These are phyloP conservation scores for Pulveroboletus sp. DNA, from an alignment of 768 basidiomycete genomes.

Conservation along the genomic window DNA sequence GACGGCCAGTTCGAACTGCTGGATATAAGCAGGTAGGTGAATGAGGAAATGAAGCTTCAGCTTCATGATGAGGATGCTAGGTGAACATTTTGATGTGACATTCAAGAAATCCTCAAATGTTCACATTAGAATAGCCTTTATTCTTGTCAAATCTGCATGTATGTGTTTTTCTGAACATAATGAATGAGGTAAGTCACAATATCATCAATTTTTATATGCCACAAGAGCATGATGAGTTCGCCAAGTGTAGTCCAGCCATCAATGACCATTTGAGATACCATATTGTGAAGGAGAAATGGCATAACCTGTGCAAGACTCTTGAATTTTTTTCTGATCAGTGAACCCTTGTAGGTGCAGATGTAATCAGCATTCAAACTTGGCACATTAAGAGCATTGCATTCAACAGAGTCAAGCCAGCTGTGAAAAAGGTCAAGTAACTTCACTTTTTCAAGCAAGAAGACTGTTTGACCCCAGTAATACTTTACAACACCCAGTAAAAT, in stretches of 20 bases:
- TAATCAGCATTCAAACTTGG: slow-evolving; percentile 33
- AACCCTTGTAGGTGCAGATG: slow-evolving; percentile 27
- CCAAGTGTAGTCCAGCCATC: slow-evolving; percentile 32
- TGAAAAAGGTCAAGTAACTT: too few species aligned
- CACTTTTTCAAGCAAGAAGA: too few species aligned
- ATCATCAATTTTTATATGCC: slow-evolving; percentile 40
- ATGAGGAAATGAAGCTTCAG: slow-evolving; percentile 32
- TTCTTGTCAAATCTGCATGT: background rate
- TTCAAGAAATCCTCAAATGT: slow-evolving; percentile 26
- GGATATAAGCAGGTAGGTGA: slow-evolving; percentile 26
- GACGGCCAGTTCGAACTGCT: slow-evolving; percentile 27
- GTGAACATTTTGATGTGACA: slow-evolving; percentile 20
- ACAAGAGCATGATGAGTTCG: slow-evolving; percentile 35
- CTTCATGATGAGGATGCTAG: slow-evolving; percentile 25
- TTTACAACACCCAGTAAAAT: too few species aligned
- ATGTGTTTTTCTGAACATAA: background rate
- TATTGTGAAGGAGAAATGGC: slow-evolving; percentile 29
- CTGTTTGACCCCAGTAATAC: too few species aligned
- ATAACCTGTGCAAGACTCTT: slow-evolving; percentile 31
- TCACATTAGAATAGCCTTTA: slow-evolving; percentile 2
- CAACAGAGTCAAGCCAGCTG: too few species aligned
- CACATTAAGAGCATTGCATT: too few species aligned
- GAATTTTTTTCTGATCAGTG: slow-evolving; percentile 34
- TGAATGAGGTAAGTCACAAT: slow-evolving; percentile 16
- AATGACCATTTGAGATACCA: slow-evolving; percentile 25